phyloP scores from a whole-genome alignment of 2,329 filamentous ascomycete genomes.

The Aureobasidium subglaciale region DNA sequence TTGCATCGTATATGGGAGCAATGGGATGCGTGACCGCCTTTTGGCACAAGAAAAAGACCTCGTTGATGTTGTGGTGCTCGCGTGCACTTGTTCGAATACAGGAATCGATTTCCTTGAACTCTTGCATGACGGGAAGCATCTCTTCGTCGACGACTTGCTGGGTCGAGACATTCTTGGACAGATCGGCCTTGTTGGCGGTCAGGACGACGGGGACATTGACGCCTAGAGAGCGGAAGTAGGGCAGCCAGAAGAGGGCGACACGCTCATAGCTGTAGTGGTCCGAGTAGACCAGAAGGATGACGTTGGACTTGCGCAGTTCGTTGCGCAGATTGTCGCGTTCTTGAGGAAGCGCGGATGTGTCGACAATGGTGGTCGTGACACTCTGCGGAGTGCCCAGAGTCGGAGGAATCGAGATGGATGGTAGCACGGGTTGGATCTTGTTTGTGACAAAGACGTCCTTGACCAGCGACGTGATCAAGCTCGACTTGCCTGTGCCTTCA shows the following conservation, averaged over 20 bases:
- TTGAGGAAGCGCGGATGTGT: slow-evolving; percentile 90
- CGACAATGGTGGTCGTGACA: slow-evolving; percentile 94
- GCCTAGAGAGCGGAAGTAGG: slow-evolving; percentile 93
- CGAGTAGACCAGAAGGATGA: slow-evolving; percentile 92
- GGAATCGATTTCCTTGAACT: slow-evolving; percentile 98
- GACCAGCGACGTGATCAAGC: slow-evolving; percentile 72
- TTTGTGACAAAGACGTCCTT: slow-evolving; percentile 94
- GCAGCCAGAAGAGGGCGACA: slow-evolving; percentile 96
- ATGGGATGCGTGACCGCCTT: slow-evolving; percentile 97
- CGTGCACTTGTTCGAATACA: slow-evolving; percentile 91
- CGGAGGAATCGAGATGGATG: slow-evolving; percentile 89
- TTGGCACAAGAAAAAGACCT: slow-evolving; percentile 92
- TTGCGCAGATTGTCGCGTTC: slow-evolving; percentile 84
- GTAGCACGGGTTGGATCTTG: slow-evolving; percentile 91
- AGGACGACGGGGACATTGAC: slow-evolving; percentile 97
- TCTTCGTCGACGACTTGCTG: slow-evolving; percentile 89
- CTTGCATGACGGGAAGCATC: slow-evolving; percentile 96
- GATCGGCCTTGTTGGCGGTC: slow-evolving; percentile 95
- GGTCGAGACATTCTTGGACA: slow-evolving; percentile 65
- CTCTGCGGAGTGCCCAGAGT: slow-evolving; percentile 91
- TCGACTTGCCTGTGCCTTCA: slow-evolving; percentile 90
- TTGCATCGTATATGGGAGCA: slow-evolving; percentile 92
- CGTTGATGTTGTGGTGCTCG: slow-evolving; percentile 89
- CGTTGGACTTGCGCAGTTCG: slow-evolving; percentile 93
- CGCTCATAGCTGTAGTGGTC: slow-evolving; percentile 99